Evolutionary conservation across 1,284 basidiomycete species (phyloP).

Genomic region (Apiotrichum montevideense): DNA sequence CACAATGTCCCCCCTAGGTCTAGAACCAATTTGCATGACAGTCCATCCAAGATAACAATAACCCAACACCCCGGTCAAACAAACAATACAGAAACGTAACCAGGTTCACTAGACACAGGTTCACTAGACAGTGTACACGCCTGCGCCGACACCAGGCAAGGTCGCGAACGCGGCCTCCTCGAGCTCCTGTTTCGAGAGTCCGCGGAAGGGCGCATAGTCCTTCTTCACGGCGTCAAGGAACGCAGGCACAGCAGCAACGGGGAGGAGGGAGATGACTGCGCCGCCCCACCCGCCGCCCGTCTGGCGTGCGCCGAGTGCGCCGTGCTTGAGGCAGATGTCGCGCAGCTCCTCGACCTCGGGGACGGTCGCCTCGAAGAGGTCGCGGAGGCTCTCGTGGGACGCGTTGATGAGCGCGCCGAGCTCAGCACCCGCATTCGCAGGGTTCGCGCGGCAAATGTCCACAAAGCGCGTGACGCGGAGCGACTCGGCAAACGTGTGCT

Average conservation of each 20-base stretch:
- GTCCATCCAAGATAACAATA: too few species aligned
- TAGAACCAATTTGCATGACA: too few species aligned
- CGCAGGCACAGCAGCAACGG: slow-evolving; percentile 57
- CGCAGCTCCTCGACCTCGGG: slow-evolving; percentile 64
- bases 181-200: slow-evolving; percentile 57
- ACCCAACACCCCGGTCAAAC: too few species aligned
- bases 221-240: slow-evolving; percentile 62
- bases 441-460: slow-evolving; percentile 55
- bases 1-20: too few species aligned
- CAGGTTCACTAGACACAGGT: not conserved
- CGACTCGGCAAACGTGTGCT: slow-evolving; percentile 69
- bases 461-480: slow-evolving; percentile 71
- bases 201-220: slow-evolving; percentile 59
- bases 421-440: slow-evolving; percentile 12
- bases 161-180: slow-evolving; percentile 74
- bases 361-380: slow-evolving; percentile 70
- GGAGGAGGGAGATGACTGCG: slow-evolving; percentile 74
- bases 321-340: slow-evolving; percentile 57
- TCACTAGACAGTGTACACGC: slow-evolving; percentile 49
- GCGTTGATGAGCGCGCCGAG: slow-evolving; percentile 72
- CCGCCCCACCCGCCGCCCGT: slow-evolving; percentile 83
- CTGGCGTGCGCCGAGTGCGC: slow-evolving; percentile 61
- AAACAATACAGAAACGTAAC: too few species aligned
- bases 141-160: slow-evolving; percentile 72
- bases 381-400: slow-evolving; percentile 63